Evolutionary conservation across 2,329 filamentous ascomycete species (phyloP).

Genomic region (Phialocephala sp.): DNA sequence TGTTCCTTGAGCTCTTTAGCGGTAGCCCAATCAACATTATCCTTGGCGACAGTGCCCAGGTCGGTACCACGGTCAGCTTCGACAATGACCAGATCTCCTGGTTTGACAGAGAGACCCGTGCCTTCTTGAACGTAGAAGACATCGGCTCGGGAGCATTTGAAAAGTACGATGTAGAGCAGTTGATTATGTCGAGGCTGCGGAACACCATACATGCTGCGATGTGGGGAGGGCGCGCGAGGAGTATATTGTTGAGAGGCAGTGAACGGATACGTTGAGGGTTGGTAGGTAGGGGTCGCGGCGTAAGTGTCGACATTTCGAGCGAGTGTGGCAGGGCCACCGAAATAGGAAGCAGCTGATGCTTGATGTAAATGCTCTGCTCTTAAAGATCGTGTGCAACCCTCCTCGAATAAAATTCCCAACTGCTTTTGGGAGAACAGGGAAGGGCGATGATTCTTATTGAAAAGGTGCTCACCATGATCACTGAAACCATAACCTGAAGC

Average conservation of each 20-base stretch:
- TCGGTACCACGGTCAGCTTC: constrained; percentile 97
- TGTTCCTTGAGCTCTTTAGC: constrained; percentile 91
- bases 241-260: constrained; percentile 34
- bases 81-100: constrained; percentile 93
- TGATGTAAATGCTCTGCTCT: constrained; percentile 32
- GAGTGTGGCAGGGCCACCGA: constrained; percentile 38
- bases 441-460: constrained; percentile 26
- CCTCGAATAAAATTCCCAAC: constrained; percentile 21
- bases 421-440: constrained; percentile 25
- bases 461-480: constrained; percentile 43
- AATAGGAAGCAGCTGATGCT: constrained; percentile 42
- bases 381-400: constrained; percentile 17
- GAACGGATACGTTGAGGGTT: constrained; percentile 38
- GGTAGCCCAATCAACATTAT: constrained; percentile 85
- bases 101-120: constrained; percentile 87
- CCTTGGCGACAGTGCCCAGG: constrained; percentile 87
- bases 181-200: constrained; percentile 69
- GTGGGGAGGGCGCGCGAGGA: constrained; percentile 61
- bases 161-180: constrained; percentile 85
- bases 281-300: constrained; percentile 21
- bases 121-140: constrained; percentile 98
- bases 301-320: constrained; percentile 36
- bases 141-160: constrained; percentile 94
- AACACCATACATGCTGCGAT: constrained; percentile 65
- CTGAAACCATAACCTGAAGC: constrained; percentile 38